Evolutionary conservation across 805 yeast species (phyloP).

Genomic region (Barnettozyma pratensis): DNA sequence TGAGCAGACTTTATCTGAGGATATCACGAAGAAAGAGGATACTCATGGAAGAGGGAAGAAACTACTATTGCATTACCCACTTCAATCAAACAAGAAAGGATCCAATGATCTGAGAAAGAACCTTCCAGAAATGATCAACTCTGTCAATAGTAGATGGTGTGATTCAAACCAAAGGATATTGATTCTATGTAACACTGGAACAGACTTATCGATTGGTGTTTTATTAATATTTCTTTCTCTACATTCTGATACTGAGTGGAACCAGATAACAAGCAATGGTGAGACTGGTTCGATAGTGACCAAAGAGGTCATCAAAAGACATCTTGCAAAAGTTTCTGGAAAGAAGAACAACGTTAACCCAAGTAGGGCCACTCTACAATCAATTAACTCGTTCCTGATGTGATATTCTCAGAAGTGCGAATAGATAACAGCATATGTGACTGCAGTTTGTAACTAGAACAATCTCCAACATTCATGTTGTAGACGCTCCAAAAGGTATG

Average conservation of each 20-base stretch:
- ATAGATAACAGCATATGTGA: background rate
- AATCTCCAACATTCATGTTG: too few relatives aligned
- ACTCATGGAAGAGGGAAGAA: background rate
- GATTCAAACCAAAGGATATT: conserved; percentile 15
- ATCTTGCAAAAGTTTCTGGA: conserved; percentile 44
- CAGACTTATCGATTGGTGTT: conserved; percentile 63
- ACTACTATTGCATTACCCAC: conserved; percentile 15
- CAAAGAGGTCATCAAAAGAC: conserved; percentile 51
- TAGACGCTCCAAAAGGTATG: too few relatives aligned
- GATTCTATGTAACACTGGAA: conserved; percentile 58
- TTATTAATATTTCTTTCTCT: conserved; percentile 46
- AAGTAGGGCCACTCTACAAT: conserved; percentile 69
- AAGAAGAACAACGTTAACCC: conserved; percentile 53
- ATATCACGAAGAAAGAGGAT: background rate
- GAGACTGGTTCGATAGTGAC: conserved; percentile 22
- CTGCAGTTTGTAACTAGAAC: too few relatives aligned
- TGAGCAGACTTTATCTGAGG: background rate
- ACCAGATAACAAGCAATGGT: conserved; percentile 5
- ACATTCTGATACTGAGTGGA: conserved; percentile 41
- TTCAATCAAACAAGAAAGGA: conserved; percentile 54
- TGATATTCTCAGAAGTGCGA: conserved; percentile 14
- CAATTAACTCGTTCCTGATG: conserved; percentile 59
- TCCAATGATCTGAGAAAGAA: conserved; percentile 50
- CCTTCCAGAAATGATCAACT: conserved; percentile 39
- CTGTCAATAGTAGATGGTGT: conserved; percentile 11